Evolutionary conservation across 805 yeast genomes (phyloP).

Genomic region (Saturnispora hagleri): DNA sequence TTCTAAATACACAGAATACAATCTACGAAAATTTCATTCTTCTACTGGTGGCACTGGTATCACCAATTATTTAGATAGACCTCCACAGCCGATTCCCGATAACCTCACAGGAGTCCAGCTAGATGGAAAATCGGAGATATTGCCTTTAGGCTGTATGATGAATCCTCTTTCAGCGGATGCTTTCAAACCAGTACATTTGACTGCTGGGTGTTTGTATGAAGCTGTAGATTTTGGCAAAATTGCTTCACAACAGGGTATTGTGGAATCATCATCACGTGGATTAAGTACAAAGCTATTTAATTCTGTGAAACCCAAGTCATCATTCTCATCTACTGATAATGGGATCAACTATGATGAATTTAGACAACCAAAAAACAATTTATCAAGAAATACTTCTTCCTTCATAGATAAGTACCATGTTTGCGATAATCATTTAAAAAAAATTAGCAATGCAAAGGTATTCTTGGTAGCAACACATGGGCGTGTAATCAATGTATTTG

Average conservation of each 20-base stretch:
- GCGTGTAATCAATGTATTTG: constrained; percentile 39
- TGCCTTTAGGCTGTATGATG: constrained; percentile 43
- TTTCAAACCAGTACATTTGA: constrained; percentile 41
- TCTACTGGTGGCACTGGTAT: constrained; percentile 26
- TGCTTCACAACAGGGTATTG: constrained; percentile 2
- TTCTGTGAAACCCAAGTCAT: background rate
- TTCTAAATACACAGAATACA: constrained; percentile 39
- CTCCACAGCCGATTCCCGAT: constrained; percentile 25
- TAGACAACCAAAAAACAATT: constrained; percentile 25
- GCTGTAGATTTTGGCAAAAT: constrained; percentile 20
- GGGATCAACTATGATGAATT: constrained; percentile 7
- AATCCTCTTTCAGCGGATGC: constrained; percentile 47
- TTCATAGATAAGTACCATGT: constrained; percentile 28
- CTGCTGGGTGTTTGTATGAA: constrained; percentile 41
- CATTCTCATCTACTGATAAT: background rate
- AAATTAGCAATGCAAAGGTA: constrained; percentile 22
- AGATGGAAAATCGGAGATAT: constrained; percentile 26
- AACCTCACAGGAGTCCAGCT: constrained; percentile 26
- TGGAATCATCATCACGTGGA: background rate
- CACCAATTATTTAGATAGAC: constrained; percentile 33
- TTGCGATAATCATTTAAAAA: constrained; percentile 24
- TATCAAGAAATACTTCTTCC: constrained; percentile 26
- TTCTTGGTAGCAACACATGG: constrained; percentile 40
- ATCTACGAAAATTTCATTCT: constrained; percentile 31
- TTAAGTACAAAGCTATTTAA: background rate